phyloP scores from a whole-genome alignment of 768 basidiomycete species.

The Mycena belliarum region DNA sequence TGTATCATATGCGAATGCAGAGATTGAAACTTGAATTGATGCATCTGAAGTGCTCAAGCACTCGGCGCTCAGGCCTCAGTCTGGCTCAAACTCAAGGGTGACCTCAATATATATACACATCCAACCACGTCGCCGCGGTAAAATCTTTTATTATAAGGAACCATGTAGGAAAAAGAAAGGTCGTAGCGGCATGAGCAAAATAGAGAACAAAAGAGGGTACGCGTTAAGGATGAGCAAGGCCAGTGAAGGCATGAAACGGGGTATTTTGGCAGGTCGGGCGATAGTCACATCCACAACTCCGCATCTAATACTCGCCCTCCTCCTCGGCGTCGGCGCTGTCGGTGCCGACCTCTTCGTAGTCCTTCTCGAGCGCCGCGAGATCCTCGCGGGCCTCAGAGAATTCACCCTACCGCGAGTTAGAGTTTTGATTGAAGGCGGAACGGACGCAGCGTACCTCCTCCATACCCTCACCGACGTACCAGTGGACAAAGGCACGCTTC shows the following conservation, averaged over 20 bases:
- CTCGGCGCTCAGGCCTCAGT: too few species aligned
- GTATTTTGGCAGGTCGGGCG: slow-evolving; percentile 16
- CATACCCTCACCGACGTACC: slow-evolving; percentile 99
- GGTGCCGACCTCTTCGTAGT: slow-evolving; percentile 81
- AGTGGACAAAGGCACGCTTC: slow-evolving; percentile 88
- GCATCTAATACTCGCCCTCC: slow-evolving; percentile 53
- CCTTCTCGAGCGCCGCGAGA: slow-evolving; percentile 95
- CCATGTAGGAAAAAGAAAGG: slow-evolving; percentile 3
- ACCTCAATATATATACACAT: background rate
- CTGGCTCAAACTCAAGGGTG: too few species aligned
- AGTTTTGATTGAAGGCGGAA: background rate
- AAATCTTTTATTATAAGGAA: slow-evolving; percentile 27
- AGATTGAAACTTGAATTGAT: too few species aligned
- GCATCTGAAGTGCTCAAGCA: too few species aligned
- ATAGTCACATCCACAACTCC: slow-evolving; percentile 16
- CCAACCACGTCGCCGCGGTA: slow-evolving; percentile 24
- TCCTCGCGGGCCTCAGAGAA: slow-evolving; percentile 99
- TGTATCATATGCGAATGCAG: too few species aligned
- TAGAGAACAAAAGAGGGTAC: slow-evolving; percentile 10
- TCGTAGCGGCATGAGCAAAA: slow-evolving; percentile 12
- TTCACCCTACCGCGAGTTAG: slow-evolving; percentile 62
- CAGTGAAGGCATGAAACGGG: background rate
- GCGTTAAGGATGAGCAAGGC: slow-evolving; percentile 19
- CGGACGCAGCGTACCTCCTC: slow-evolving; percentile 64
- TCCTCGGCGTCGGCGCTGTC: slow-evolving; percentile 54